phyloP scores from a whole-genome alignment of 176 grass and related monocot genomes.

The Phoenix dactylifera region DNA sequence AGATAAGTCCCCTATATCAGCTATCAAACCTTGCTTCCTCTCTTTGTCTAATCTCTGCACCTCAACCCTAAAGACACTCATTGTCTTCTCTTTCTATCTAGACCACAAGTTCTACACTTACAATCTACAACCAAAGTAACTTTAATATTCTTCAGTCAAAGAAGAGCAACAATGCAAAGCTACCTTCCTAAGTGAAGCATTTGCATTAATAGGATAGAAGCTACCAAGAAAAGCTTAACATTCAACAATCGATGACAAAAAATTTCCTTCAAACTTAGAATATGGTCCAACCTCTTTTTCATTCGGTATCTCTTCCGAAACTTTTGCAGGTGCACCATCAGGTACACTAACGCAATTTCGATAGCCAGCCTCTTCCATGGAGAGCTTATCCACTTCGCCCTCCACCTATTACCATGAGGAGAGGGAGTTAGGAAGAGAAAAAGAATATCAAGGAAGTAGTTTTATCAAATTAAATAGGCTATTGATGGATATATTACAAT shows the following conservation, averaged over 20 bases:
- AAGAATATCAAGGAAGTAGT: slow-evolving; percentile 1
- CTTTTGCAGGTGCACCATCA: slow-evolving; percentile 47
- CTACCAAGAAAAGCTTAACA: slow-evolving; percentile 8
- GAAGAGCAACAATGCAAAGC: too few relatives aligned
- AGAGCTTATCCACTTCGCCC: slow-evolving; percentile 97
- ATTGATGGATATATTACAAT: slow-evolving; percentile 54
- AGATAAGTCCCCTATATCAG: too few relatives aligned
- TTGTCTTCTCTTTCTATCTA: too few relatives aligned
- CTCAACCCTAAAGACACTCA: too few relatives aligned
- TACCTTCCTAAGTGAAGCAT: too few relatives aligned
- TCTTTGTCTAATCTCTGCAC: too few relatives aligned
- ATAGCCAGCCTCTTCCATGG: slow-evolving; percentile 90
- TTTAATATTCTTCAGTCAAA: too few relatives aligned
- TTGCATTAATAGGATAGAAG: too few relatives aligned
- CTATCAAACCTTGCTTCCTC: too few relatives aligned
- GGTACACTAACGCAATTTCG: slow-evolving; percentile 86
- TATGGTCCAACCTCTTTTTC: slow-evolving; percentile 46
- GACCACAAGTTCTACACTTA: too few relatives aligned
- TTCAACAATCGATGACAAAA: slow-evolving; percentile 5
- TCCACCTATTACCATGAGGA: slow-evolving; percentile 46
- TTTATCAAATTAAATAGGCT: slow-evolving; percentile 1
- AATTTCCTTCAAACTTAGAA: slow-evolving; percentile 5
- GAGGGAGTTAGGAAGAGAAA: slow-evolving; percentile 4
- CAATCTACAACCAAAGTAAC: too few relatives aligned
- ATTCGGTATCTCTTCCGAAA: slow-evolving; percentile 40